A percentile compares a stretch with the other conserved stretches of the same genome.
phyloP scores from a whole-genome alignment of 768 basidiomycete genomes.

The Amanita molliuscula region DNA sequence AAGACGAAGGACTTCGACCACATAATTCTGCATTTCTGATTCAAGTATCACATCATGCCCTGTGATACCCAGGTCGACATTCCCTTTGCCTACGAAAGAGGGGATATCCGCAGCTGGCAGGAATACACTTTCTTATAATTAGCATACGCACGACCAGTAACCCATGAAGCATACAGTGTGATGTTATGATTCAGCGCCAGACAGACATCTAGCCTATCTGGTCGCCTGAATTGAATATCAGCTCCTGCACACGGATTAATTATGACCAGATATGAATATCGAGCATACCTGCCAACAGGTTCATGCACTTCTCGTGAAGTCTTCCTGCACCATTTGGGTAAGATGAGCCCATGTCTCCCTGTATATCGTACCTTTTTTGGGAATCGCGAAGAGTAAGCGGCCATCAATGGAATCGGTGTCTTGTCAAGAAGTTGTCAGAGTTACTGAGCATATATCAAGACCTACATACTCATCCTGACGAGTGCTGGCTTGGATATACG shows the following conservation, averaged over 20 bases:
- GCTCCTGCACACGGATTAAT: slow-evolving; percentile 47
- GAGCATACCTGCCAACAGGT: slow-evolving; percentile 66
- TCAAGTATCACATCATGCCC: slow-evolving; percentile 97
- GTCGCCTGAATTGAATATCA: slow-evolving; percentile 89
- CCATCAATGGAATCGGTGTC: slow-evolving; percentile 77
- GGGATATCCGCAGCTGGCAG: slow-evolving; percentile 96
- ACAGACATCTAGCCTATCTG: slow-evolving; percentile 83
- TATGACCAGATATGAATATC: slow-evolving; percentile 2
- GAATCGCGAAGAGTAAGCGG: slow-evolving; percentile 87
- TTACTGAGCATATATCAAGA: background rate
- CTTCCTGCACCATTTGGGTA: slow-evolving; percentile 42
- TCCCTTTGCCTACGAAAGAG: slow-evolving; percentile 96
- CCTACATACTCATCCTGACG: slow-evolving; percentile 1
- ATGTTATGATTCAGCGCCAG: slow-evolving; percentile 91
- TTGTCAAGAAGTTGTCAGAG: slow-evolving; percentile 12
- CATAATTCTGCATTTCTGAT: slow-evolving; percentile 65
- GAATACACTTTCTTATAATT: slow-evolving; percentile 58
- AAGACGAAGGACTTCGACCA: slow-evolving; percentile 73
- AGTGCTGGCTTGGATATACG: background rate
- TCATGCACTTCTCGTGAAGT: slow-evolving; percentile 83
- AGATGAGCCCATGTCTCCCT: background rate
- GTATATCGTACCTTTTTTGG: slow-evolving; percentile 75
- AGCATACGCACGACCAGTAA: background rate
- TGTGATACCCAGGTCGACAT: slow-evolving; percentile 94
- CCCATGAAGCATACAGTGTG: slow-evolving; percentile 64